These are phyloP conservation scores for Cylindrotheca fusiformis DNA, from an alignment of 108 stramenopile genomes.

Conservation along the genomic window DNA sequence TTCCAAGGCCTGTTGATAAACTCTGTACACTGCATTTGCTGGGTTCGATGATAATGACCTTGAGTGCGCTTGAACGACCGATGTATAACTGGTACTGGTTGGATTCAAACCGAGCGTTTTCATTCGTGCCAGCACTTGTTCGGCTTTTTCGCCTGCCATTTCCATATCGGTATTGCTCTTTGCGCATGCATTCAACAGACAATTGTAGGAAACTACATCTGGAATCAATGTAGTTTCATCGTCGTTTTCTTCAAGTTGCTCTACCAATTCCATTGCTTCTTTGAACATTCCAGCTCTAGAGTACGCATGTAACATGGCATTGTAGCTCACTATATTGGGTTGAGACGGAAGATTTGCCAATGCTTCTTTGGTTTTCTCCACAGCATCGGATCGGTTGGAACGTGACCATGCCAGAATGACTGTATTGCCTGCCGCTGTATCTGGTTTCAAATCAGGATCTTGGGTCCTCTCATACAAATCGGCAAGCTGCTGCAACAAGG, in stretches of 20 bases:
- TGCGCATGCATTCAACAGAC: slow-evolving; percentile 31
- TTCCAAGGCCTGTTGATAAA: too few species aligned
- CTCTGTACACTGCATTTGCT: too few species aligned
- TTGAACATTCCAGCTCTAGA: slow-evolving; percentile 23
- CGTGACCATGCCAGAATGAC: slow-evolving; percentile 21
- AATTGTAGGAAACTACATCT: slow-evolving; percentile 28
- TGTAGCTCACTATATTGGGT: slow-evolving; percentile 40
- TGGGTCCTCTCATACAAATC: slow-evolving; percentile 8
- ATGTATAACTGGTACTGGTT: not conserved
- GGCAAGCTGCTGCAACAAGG: slow-evolving; percentile 25
- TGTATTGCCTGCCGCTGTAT: slow-evolving; percentile 3
- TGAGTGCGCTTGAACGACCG: not conserved
- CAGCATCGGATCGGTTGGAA: not conserved
- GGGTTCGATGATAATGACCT: too few species aligned
- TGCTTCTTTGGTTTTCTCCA: slow-evolving; percentile 10
- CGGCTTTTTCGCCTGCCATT: not conserved
- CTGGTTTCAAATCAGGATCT: slow-evolving; percentile 13
- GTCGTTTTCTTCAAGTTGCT: slow-evolving; percentile 23
- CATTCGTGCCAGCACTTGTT: not conserved
- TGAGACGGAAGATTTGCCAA: slow-evolving; percentile 24
- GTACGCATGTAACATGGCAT: slow-evolving; percentile 28
- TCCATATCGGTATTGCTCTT: slow-evolving; percentile 3
- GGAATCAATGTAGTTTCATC: slow-evolving; percentile 25
- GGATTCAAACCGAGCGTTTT: not conserved
- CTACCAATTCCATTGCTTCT: slow-evolving; percentile 16